A percentile compares a stretch with the other conserved stretches of the same genome.
Evolutionary conservation across 768 basidiomycete genomes (phyloP).

Genomic region (Lentinula boryana): DNA sequence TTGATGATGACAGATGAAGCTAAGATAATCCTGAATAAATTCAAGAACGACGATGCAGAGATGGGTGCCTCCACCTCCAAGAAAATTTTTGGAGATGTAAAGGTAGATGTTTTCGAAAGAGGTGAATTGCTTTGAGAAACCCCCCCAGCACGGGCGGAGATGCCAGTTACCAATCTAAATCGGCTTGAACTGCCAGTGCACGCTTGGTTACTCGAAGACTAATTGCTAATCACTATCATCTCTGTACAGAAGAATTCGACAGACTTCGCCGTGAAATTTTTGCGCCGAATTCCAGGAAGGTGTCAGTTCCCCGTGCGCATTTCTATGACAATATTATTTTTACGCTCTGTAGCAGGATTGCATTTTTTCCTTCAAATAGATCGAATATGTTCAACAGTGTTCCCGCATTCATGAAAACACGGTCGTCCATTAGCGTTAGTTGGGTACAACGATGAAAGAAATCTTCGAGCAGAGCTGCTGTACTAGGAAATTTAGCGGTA

Average conservation of each 20-base stretch:
- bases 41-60: neutral
- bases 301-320: slow-evolving; percentile 31
- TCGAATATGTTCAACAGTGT: slow-evolving; percentile 54
- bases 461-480: slow-evolving; percentile 44
- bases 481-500: slow-evolving; percentile 72
- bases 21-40: neutral
- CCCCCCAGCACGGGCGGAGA: slow-evolving; percentile 9
- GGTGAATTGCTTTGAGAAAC: no score
- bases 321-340: neutral
- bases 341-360: slow-evolving; percentile 33
- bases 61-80: neutral
- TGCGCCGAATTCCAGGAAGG: slow-evolving; percentile 51
- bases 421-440: neutral
- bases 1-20: neutral
- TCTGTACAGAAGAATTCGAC: slow-evolving; percentile 59
- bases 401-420: neutral
- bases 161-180: slow-evolving; percentile 51
- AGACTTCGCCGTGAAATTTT: slow-evolving; percentile 62
- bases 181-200: slow-evolving; percentile 57
- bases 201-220: neutral
- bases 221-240: slow-evolving; percentile 1
- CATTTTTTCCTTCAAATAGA: slow-evolving; percentile 42
- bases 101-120: neutral
- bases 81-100: neutral
- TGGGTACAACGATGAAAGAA: slow-evolving; percentile 42